Evolutionary conservation across 805 yeast species (phyloP).

Genomic region (Nakazawaea ishiwadae): DNA sequence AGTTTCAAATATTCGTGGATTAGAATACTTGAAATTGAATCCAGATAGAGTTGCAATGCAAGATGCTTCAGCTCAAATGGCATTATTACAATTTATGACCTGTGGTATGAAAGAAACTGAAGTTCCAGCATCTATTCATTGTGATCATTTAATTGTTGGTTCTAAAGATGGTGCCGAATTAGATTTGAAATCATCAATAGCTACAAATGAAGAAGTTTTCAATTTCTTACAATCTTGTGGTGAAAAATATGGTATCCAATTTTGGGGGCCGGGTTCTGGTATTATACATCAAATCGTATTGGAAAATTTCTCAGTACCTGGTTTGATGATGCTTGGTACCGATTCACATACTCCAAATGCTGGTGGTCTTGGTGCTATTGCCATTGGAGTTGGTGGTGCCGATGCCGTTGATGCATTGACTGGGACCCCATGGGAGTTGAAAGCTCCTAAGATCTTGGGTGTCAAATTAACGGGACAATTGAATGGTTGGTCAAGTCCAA

Average conservation of each 20-base stretch:
- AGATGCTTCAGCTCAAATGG: conserved; percentile 99
- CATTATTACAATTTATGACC: conserved; percentile 92
- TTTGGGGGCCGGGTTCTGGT: conserved; percentile 99
- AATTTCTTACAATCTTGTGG: conserved; percentile 88
- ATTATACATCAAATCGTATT: conserved; percentile 94
- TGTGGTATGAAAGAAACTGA: conserved; percentile 90
- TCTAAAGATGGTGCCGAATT: conserved; percentile 76
- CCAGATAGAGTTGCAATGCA: conserved; percentile 99
- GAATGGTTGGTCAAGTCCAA: conserved; percentile 96
- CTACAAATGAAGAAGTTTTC: conserved; percentile 89
- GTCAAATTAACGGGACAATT: conserved; percentile 89
- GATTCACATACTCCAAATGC: conserved; percentile 98
- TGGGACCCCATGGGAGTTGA: conserved; percentile 92
- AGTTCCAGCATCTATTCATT: conserved; percentile 93
- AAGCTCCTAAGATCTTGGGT: conserved; percentile 95
- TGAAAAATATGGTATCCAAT: conserved; percentile 93
- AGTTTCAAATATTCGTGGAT: conserved; percentile 59
- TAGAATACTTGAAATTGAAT: conserved; percentile 85
- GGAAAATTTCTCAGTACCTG: conserved; percentile 97
- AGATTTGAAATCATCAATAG: conserved; percentile 83
- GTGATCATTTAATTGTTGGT: conserved; percentile 97
- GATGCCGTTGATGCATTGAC: conserved; percentile 98
- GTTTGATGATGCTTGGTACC: conserved; percentile 93
- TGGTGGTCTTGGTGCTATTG: conserved; percentile 97
- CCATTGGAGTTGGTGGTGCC: conserved; percentile 99